Base-by-base conservation (phyloP, 768 basidiomycete genomes). In the Agrocybe praecox region DNA sequence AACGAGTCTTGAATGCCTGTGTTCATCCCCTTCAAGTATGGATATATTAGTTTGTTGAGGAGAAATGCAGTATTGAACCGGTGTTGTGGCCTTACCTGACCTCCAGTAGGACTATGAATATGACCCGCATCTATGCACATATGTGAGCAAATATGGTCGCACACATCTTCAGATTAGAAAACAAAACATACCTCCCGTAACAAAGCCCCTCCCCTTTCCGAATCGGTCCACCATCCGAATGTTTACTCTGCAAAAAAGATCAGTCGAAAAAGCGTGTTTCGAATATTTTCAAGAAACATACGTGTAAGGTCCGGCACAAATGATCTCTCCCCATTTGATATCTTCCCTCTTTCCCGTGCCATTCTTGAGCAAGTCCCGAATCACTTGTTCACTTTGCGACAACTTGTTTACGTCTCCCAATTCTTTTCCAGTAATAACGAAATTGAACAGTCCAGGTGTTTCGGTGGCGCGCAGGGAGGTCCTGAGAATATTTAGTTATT, bases 191-290 rank as follows among this genome's bases (percentile, higher is more conserved):
- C 80, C 81, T 54, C 81, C 82, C 29, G 65, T 72, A 32, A 82
- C 51, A 55, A 81, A 79, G 14, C 73, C 76, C 10, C 78, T 70
- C 1, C 78, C 79, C 12, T 63, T 53, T 8, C 64, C 52, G 60
- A 83, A 78, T 19, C 67, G 69, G 45, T 80, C 61, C 1, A 69
- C 75, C 76, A 79, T 79, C 14, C 82, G 69, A 8, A 59, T 48
- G 36, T 52, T 59, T 9, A 43, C 21, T 14, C 58, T 59, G 18
- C 5, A 6, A 6, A 14, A 14, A n/a, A 40, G 6, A 12, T 40
- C 4, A 40, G 36, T 14, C 36, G 6, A 40, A 40, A 8, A 8
- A 9, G 29, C 22, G 24, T 19, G 22, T 15, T 32, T 18, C 11
- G 48, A 49, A 18, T 18, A 9, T 23, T 19, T 18, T 6, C 23